phyloP scores from a whole-genome alignment of 1,284 basidiomycete species.

The Cryptococcus sp. region DNA sequence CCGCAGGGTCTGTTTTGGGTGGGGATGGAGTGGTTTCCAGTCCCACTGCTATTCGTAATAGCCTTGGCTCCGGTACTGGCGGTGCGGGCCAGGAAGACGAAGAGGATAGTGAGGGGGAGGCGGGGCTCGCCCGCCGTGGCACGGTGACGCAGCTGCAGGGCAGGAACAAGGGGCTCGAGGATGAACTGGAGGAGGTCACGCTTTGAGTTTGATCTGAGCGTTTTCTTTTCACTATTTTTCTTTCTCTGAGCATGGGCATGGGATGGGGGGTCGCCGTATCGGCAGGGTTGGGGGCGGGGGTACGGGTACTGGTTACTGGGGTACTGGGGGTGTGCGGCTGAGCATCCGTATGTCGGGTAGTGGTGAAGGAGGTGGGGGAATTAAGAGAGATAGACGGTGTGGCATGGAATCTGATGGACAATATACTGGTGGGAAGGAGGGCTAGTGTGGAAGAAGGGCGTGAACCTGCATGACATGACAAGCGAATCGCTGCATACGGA shows the following conservation, averaged over 20 bases:
- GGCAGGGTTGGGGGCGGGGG: neutral
- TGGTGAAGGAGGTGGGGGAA: neutral
- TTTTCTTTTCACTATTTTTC: neutral
- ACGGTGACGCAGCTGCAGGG: neutral
- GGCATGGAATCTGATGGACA: neutral
- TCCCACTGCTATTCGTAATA: neutral
- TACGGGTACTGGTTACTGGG: no score
- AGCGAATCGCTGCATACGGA: neutral
- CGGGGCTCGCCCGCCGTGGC: neutral
- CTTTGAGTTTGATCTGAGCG: conserved; percentile 6
- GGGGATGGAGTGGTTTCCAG: neutral
- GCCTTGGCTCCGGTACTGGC: neutral
- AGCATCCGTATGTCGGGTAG: neutral
- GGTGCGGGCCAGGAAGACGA: no score
- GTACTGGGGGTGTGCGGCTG: neutral
- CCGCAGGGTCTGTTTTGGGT: neutral
- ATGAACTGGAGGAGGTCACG: conserved; percentile 30
- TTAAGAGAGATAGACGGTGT: neutral
- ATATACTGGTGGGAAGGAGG: neutral
- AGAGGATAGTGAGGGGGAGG: conserved; percentile 1
- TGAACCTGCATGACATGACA: neutral
- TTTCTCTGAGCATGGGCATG: neutral
- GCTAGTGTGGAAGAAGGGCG: neutral
- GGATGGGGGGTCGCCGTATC: neutral
- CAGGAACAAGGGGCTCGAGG: conserved; percentile 17